Evolutionary conservation across 2,329 filamentous ascomycete species (phyloP), one percentile per base, ranked within the genome.

Genomic region (Ophiostoma triangulosporum): DNA sequence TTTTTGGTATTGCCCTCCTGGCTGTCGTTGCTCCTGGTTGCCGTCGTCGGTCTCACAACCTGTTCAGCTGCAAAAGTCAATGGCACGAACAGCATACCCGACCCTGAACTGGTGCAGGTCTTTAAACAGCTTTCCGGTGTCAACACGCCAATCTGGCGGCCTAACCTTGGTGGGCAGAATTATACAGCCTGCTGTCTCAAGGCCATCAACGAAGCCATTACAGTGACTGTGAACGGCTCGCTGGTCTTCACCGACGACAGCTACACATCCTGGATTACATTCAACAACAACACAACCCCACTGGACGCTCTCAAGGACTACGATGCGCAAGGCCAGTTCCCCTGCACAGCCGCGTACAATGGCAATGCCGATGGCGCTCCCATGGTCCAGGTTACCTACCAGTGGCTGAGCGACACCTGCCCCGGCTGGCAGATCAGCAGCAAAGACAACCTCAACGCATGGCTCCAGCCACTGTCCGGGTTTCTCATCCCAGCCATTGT

Each of bases 401-500:
- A 33, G 17, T 64, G 59, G 59, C 43, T 51, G 7, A 51, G 6
- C 36, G 38, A 52, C 0, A 55, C 54, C n/a, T 64, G 62, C 17
- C 59, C 59, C 2, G 62, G 62, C 17, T 64, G 62, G 63, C 22
- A 59, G n/a, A 38, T 58, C 12, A 61, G 56, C 52, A 57, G 57
- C 48, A 54, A 52, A 11, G 32, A 43, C 38, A 58, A 60, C 33
- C 46, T 63, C 36, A 60, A 61, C 36, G 56, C 57, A 24, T 60
- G 61, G 61, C 57, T 64, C 8, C 60, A 60, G 38, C 60, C 62
- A 3, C 56, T 64, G 6, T 60, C 60, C 6, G 57, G 60, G 9
- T 63, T 64, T 33, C 54, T 64, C n/a, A 38, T 64, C 6, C 63
- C 63, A 1, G 62, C 61, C 31, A 55, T 63, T 31, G 56, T 62